Percentiles rank a stretch among this genome's conserved stretches.
These are phyloP conservation scores for Saccharomycopsis sp. DNA, from an alignment of 805 yeast genomes.

Conservation along the genomic window DNA sequence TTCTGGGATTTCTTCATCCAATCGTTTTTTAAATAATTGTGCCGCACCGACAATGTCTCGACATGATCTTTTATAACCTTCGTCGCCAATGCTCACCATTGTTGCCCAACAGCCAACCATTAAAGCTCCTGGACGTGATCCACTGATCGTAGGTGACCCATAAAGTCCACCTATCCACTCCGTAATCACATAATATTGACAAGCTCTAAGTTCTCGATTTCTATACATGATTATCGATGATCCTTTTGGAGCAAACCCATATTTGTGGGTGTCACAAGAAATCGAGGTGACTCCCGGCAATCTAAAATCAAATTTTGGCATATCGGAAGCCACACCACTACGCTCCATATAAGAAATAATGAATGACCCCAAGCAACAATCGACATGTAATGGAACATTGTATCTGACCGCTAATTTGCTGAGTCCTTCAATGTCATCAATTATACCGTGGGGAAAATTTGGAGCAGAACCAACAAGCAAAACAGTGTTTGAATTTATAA, in stretches of 20 bases:
- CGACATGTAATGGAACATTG: conserved; percentile 87
- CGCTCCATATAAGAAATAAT: conserved; percentile 71
- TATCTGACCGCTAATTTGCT: conserved; percentile 57
- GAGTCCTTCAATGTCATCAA: conserved; percentile 77
- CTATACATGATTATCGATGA: conserved; percentile 91
- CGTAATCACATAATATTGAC: conserved; percentile 77
- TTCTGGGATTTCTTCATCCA: conserved; percentile 44
- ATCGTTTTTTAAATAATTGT: conserved; percentile 42
- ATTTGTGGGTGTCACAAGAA: conserved; percentile 98
- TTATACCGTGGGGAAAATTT: conserved; percentile 93
- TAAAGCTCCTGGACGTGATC: conserved; percentile 94
- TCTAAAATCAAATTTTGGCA: conserved; percentile 73
- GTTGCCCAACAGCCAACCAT: conserved; percentile 99
- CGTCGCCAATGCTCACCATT: conserved; percentile 68
- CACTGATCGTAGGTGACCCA: conserved; percentile 95
- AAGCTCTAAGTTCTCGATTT: conserved; percentile 51
- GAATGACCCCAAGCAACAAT: conserved; percentile 93
- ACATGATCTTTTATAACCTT: conserved; percentile 71
- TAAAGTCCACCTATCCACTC: conserved; percentile 95
- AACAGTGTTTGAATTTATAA: conserved; percentile 75
- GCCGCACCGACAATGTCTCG: conserved; percentile 61
- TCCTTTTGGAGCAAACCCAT: conserved; percentile 98
- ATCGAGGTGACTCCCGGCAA: conserved; percentile 93
- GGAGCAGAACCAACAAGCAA: conserved; percentile 92
- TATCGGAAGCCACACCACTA: conserved; percentile 30